Evolutionary conservation across 352 stramenopile genomes (phyloP).

Genomic region (Globisporangium carolinianum): DNA sequence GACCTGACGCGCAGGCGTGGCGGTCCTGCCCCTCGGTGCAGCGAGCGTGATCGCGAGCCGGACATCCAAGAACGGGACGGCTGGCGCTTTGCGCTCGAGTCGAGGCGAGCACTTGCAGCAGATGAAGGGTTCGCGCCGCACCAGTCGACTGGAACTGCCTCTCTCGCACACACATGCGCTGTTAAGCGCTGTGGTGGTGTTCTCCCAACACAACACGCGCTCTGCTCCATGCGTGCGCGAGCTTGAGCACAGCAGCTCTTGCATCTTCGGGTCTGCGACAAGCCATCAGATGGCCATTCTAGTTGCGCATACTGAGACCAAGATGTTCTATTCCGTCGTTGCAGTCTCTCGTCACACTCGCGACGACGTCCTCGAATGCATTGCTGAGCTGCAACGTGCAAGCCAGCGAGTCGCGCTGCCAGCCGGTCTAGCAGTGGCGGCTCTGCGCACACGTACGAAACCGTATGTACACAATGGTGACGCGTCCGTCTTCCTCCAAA

Average conservation of each 20-base stretch:
- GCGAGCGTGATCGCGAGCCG: background rate
- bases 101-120: background rate
- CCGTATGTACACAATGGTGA: background rate
- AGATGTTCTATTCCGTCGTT: too few species aligned
- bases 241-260: background rate
- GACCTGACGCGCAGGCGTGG: background rate
- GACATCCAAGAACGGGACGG: background rate
- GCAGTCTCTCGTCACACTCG: too few species aligned
- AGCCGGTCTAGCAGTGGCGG: background rate
- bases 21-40: background rate
- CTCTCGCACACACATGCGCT: background rate
- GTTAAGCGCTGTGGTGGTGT: background rate
- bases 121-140: background rate
- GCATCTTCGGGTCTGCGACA: background rate
- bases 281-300: too few species aligned
- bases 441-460: background rate
- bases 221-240: background rate
- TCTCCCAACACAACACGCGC: background rate
- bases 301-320: too few species aligned
- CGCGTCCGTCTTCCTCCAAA: background rate
- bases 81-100: background rate
- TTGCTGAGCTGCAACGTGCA: too few species aligned
- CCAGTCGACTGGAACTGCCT: background rate
- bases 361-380: too few species aligned
- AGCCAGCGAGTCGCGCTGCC: background rate